Evolutionary conservation across 225 moss, liverwort and hornwort genomes (phyloP).

Genomic region (Neckera pumila): DNA sequence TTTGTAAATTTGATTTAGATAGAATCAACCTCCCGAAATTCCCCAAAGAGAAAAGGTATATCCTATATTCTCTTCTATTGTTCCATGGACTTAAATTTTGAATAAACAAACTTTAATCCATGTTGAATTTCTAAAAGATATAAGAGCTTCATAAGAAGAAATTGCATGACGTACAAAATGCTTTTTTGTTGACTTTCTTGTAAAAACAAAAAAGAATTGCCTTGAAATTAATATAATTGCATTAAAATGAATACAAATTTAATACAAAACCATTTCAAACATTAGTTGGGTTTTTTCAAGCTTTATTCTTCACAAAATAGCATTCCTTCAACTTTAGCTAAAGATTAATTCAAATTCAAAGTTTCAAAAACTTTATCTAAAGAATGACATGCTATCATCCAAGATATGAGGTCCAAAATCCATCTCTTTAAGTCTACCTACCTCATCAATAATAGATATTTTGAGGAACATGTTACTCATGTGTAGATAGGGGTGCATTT

Average conservation of each 20-base stretch:
- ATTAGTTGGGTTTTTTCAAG: not conserved
- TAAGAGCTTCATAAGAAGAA: not conserved
- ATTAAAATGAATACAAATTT: not conserved
- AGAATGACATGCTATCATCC: not conserved
- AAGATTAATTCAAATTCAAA: not conserved
- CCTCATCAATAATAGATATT: not conserved
- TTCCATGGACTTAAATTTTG: not conserved
- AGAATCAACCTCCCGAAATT: accelerated
- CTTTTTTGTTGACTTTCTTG: not conserved
- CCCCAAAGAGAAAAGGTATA: no score
- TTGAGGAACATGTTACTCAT: accelerated
- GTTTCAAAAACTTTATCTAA: not conserved
- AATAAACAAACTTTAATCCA: not conserved
- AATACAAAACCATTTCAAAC: not conserved
- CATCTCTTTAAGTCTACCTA: not conserved
- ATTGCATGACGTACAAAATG: accelerated
- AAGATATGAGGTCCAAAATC: not conserved
- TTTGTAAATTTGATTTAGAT: not conserved
- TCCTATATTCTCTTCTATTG: not conserved
- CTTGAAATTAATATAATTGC: not conserved
- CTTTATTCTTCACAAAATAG: not conserved
- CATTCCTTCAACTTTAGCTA: not conserved
- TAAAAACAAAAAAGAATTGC: not conserved
- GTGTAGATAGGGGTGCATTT: not conserved
- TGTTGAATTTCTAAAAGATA: not conserved